Evolutionary conservation across 2,329 filamentous ascomycete genomes (phyloP).

Genomic region (Fusarium sp.): DNA sequence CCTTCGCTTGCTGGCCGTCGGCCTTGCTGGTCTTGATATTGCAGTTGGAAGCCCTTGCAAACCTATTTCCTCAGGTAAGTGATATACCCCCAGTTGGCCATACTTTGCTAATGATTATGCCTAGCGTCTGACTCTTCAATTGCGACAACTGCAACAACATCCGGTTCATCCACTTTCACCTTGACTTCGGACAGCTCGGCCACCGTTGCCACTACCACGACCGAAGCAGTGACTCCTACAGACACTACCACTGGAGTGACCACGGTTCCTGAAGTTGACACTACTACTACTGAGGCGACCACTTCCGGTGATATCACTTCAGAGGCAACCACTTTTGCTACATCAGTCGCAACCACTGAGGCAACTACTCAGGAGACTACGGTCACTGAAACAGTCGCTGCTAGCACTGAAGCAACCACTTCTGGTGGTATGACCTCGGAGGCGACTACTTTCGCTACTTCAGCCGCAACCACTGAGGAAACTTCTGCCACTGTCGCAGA

Average conservation of each 20-base stretch:
- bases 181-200: background rate
- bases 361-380: background rate
- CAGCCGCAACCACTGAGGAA: background rate
- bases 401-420: background rate
- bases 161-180: background rate
- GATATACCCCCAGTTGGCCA: rapidly evolving
- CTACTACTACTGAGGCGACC: background rate
- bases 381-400: background rate
- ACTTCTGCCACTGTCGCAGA: background rate
- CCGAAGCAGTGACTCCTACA: background rate
- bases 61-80: background rate
- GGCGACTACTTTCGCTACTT: background rate
- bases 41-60: background rate
- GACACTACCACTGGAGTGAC: background rate
- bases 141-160: background rate
- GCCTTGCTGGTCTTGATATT: background rate
- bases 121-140: background rate
- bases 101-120: background rate
- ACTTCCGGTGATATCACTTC: too few species aligned
- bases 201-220: background rate
- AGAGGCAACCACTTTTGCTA: background rate
- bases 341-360: background rate
- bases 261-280: background rate
- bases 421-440: background rate
- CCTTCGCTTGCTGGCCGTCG: background rate